Evolutionary conservation across 2,329 filamentous ascomycete genomes (phyloP).

Genomic region (Xylariales sp.): DNA sequence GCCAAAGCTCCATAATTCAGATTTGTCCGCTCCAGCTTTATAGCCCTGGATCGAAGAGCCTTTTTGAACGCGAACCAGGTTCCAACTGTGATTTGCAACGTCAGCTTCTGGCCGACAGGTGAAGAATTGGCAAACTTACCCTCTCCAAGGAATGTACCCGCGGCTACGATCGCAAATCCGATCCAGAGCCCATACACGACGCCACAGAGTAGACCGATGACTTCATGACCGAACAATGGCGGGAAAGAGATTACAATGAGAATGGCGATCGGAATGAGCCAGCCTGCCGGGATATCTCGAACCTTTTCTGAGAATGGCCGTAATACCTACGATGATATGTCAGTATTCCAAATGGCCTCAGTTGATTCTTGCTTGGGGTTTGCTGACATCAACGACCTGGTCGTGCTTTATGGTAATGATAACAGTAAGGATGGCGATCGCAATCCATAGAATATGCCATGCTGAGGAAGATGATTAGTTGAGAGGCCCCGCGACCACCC

Average conservation of each 20-base stretch:
- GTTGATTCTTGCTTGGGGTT: too few relatives aligned
- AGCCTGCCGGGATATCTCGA: conserved; percentile 32
- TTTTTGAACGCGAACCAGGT: conserved; percentile 38
- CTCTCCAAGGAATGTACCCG: conserved; percentile 36
- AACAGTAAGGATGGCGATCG: conserved; percentile 24
- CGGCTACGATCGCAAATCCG: conserved; percentile 35
- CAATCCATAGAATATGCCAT: conserved; percentile 24
- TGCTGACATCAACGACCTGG: conserved; percentile 29
- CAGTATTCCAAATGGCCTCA: too few relatives aligned
- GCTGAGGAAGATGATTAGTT: conserved; percentile 9
- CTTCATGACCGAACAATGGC: conserved; percentile 37
- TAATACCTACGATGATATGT: conserved; percentile 19
- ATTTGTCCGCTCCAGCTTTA: conserved; percentile 34
- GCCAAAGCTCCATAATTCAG: conserved; percentile 35
- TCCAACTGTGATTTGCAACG: conserved; percentile 23
- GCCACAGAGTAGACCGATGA: conserved; percentile 36
- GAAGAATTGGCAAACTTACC: conserved; percentile 17
- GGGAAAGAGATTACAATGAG: conserved; percentile 36
- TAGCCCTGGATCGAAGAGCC: conserved; percentile 28
- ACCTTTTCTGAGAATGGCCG: conserved; percentile 33
- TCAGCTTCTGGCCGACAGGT: neutral
- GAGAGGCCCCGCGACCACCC: neutral
- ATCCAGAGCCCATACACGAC: conserved; percentile 37
- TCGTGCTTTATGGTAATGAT: conserved; percentile 33
- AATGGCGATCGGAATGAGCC: conserved; percentile 34